Evolutionary conservation across 2,329 filamentous ascomycete species (phyloP), one percentile per base, ranked within the genome.

Genomic region (Claviceps pusilla): DNA sequence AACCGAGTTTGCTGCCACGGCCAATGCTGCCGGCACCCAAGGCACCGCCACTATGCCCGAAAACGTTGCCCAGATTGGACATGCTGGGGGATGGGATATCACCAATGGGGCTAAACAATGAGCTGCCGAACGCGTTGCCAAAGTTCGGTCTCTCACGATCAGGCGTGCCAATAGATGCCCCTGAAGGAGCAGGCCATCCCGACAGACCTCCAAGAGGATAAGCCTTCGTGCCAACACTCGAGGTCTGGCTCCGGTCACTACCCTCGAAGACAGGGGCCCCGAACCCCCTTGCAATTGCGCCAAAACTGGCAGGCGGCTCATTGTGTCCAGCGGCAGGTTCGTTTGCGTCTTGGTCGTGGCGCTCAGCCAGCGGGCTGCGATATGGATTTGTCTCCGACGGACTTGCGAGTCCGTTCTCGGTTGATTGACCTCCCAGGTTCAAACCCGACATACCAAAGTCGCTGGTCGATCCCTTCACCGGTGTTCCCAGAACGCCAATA

Each of bases 321-420:
- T 66, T 65, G 19, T 63, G 58, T 19, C 56, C 71, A 39, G 67
- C 63, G 50, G 76, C 74, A 6, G 73, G 71, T 48, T 85, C 78
- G 48, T 77, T 75, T 7, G 79, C 78, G 16, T 80, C 79, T 50
- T 87, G 80, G 19, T 79, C 77, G 55, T 86, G 82, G 48, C 82
- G 82, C 31, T 89, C 86, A 42, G 84, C 86, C 7, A 86, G 82
- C 2, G 93, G 93, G 66, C 91, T 97, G 59, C 90, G 87, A 66
- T 93, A 98, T 1, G 93, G 93, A 65, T 98, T 98, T 3, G 93
- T 97, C 63, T 95, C 88, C 0, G 90, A 93, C 11, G 93, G 93
- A 66, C 91, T 97, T 64, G 88, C 80, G 0, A 87, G 85, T 56
- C 89, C 87, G n/a, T 75, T 74, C 47, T 68, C 71, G 54, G 81